Conservation (phyloP, 257 asterid species). For the Vinca minor region DNA sequence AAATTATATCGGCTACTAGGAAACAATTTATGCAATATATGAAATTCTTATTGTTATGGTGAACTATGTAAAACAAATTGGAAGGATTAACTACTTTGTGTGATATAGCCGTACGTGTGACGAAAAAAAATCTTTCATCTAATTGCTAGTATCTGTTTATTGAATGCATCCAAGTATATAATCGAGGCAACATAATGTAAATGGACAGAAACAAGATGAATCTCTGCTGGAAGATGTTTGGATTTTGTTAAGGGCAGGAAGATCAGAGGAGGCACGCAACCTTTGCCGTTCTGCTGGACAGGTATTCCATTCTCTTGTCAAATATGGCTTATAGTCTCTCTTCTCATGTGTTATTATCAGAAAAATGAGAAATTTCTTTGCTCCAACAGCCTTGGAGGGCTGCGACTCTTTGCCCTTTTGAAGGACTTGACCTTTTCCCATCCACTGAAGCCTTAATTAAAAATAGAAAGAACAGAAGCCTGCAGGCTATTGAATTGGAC, state of each 20-base stretch:
- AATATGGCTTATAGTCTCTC: conserved; percentile 2
- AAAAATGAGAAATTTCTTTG: conserved; percentile 19
- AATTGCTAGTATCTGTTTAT: background rate
- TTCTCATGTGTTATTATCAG: background rate
- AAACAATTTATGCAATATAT: no score
- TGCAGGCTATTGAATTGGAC: conserved; percentile 89
- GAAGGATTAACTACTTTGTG: background rate
- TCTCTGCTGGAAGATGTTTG: conserved; percentile 94
- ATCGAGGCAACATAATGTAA: background rate
- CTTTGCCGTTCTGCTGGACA: conserved; percentile 97
- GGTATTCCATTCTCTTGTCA: conserved; percentile 38
- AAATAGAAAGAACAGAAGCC: conserved; percentile 75
- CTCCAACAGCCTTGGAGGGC: conserved; percentile 95
- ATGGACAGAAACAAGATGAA: conserved; percentile 83
- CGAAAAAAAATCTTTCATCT: background rate
- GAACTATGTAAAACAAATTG: conserved; percentile 2
- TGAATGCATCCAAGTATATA: background rate
- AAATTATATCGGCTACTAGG: no score
- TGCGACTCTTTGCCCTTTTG: conserved; percentile 82
- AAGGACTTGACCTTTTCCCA: conserved; percentile 58
- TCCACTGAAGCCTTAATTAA: conserved; percentile 66
- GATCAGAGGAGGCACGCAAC: conserved; percentile 83
- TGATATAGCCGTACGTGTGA: background rate
- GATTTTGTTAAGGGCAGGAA: conserved; percentile 89
- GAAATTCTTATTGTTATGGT: background rate